Conservation (phyloP, 2,329 filamentous ascomycete species). For the Escovopsis sp. region DNA sequence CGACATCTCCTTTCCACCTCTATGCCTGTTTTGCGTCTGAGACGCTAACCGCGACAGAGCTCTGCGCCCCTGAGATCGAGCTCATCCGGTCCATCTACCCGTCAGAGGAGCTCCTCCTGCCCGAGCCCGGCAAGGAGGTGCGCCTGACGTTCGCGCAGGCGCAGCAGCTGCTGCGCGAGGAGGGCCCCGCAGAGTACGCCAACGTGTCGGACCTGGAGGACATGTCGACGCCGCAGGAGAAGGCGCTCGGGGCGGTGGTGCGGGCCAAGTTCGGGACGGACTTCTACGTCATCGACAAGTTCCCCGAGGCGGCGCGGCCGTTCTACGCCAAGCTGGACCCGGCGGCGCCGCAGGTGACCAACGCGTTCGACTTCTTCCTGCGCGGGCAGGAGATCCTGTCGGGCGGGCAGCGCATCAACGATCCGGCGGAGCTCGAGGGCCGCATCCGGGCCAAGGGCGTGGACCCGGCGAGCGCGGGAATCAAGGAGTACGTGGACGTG, state of each 20-base stretch:
- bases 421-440: slow-evolving; percentile 58
- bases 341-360: slow-evolving; percentile 49
- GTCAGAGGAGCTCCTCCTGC: slow-evolving; percentile 65
- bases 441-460: slow-evolving; percentile 69
- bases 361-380: slow-evolving; percentile 72
- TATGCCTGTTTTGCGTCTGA: neutral
- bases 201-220: slow-evolving; percentile 66
- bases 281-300: slow-evolving; percentile 96
- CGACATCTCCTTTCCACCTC: slow-evolving; percentile 1
- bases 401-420: slow-evolving; percentile 83
- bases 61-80: slow-evolving; percentile 58
- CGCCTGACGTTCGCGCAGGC: slow-evolving; percentile 66
- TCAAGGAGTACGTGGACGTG: slow-evolving; percentile 80
- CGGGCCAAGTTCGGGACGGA: slow-evolving; percentile 84
- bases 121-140: slow-evolving; percentile 58
- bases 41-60: slow-evolving; percentile 19
- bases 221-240: slow-evolving; percentile 68
- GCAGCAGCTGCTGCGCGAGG: slow-evolving; percentile 61
- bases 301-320: slow-evolving; percentile 73
- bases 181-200: slow-evolving; percentile 50
- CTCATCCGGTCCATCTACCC: slow-evolving; percentile 58
- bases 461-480: slow-evolving; percentile 56
- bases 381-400: slow-evolving; percentile 86
- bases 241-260: slow-evolving; percentile 75
- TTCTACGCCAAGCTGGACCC: slow-evolving; percentile 81